Conservation (phyloP, 495 filamentous ascomycete genomes). For the Lindgomyces ingoldianus region DNA sequence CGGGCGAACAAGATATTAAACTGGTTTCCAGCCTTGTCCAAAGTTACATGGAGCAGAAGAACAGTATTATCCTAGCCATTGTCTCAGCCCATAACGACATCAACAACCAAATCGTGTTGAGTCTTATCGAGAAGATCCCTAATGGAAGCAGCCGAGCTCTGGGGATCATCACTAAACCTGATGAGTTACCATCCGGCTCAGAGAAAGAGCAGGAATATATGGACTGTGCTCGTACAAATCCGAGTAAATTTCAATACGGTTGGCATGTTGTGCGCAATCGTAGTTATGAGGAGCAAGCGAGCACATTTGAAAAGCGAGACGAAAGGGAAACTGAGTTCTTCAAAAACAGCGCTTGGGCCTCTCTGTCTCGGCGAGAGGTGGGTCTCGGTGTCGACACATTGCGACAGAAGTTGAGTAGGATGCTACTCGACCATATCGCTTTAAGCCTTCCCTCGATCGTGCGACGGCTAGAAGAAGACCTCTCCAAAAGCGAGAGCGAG, state of each 20-base stretch:
- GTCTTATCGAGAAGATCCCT: slow-evolving; percentile 49
- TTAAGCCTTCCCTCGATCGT: slow-evolving; percentile 4
- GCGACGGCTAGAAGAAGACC: not conserved
- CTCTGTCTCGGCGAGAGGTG: not conserved
- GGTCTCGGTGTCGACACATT: slow-evolving; percentile 16
- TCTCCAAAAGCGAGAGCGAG: not conserved
- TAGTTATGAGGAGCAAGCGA: slow-evolving; percentile 3
- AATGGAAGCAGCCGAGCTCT: slow-evolving; percentile 51
- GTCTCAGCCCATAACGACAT: slow-evolving; percentile 56
- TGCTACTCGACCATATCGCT: slow-evolving; percentile 24
- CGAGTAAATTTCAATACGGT: slow-evolving; percentile 15
- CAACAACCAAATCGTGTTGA: slow-evolving; percentile 54
- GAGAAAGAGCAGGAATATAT: slow-evolving; percentile 30
- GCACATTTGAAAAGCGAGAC: slow-evolving; percentile 18
- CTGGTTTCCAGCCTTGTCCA: slow-evolving; percentile 13
- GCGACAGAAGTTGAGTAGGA: slow-evolving; percentile 11
- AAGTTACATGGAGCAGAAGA: slow-evolving; percentile 28
- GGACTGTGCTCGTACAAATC: slow-evolving; percentile 16
- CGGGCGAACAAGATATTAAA: not conserved
- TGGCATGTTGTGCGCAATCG: slow-evolving; percentile 30
- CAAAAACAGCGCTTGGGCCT: slow-evolving; percentile 13
- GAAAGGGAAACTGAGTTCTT: slow-evolving; percentile 17
- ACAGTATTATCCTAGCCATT: slow-evolving; percentile 66
- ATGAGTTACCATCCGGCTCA: slow-evolving; percentile 44
- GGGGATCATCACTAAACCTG: slow-evolving; percentile 56